Base-by-base conservation (phyloP, 306 rosid species). In the Senna siamea region DNA sequence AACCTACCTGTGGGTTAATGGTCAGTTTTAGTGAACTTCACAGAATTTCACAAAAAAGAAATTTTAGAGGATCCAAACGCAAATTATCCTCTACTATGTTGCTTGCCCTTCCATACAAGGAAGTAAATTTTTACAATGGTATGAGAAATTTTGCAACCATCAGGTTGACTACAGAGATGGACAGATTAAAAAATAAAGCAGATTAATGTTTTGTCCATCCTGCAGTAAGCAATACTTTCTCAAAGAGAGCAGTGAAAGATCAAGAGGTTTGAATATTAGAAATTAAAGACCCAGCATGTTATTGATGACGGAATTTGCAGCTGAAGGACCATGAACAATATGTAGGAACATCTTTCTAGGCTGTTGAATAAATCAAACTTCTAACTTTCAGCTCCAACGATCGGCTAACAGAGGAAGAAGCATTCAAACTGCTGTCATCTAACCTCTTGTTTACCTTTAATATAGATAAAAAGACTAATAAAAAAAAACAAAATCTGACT, bases 101-200 rank as follows among this genome's bases (percentile, higher is more conserved):
- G 72, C 37, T 38, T n/a, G 13, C 11, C 28, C 47, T 41, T 6
- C 47, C 0, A 38, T 53, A 66, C 59, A 56, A 38, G 41, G 56
- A 34, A 43, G 47, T 55, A 69, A n/a, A 72, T 38, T 62, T 52
- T 38, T 65, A 76, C 61, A 56, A 58, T 37, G 48, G 73, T 68
- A 66, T 10, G 85, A 40, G 72, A 65, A 58, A 59, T 41, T 77
- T 81, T 81, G 68, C 85, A 81, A 57, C 34, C 35, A 72, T 47
- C 71, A 81, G 38, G 60, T 48, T 17, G 75, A 61, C 69, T 34
- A 69, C 32, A 70, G 43, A 17, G n/a, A 18, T 19, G 23, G 20
- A 73, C 19, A 23, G 58, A 71, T 58, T 76, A 32, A 37, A 41
- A 41, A 10, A 7, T 41, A 41, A 1, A 41, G 47, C 47, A 41